A percentile compares a stretch with the other conserved stretches of the same genome.
Evolutionary conservation across 805 yeast species (phyloP).

Genomic region (Sugiyamaella qingdaonensis): DNA sequence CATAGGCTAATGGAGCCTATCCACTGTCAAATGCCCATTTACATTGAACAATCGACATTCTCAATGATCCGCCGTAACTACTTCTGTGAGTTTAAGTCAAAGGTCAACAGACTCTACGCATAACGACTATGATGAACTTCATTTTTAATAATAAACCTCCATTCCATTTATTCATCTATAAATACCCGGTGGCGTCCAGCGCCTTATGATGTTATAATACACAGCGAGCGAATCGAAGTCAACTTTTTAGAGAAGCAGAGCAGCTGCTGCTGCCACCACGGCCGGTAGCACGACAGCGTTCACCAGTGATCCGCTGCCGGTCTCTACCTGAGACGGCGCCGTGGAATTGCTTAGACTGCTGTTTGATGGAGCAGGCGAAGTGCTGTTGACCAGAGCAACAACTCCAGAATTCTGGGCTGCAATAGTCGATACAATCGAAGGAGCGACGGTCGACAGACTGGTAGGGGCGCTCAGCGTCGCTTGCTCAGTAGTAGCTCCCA

Average conservation of each 20-base stretch:
- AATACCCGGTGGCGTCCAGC: no score
- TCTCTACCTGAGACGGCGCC: background rate
- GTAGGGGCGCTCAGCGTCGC: background rate
- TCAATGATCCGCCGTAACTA: no score
- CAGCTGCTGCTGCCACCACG: background rate
- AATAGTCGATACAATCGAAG: background rate
- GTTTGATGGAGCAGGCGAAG: background rate
- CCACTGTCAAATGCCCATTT: no score
- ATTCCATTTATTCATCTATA: no score
- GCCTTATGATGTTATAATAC: background rate
- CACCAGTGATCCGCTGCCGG: background rate
- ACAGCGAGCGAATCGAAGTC: background rate
- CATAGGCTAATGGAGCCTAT: no score
- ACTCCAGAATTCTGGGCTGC: background rate
- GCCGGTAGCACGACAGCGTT: background rate
- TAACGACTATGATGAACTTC: no score
- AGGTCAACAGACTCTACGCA: no score
- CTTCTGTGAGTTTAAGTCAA: no score
- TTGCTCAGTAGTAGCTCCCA: background rate
- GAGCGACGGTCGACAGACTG: background rate
- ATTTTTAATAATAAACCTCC: no score
- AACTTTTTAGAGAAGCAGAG: background rate
- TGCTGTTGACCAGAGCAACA: slow-evolving; percentile 1
- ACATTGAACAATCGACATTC: no score
- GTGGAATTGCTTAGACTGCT: background rate